A percentile compares a stretch with the other conserved stretches of the same genome.
phyloP scores from a whole-genome alignment of 129 eudicot genomes.

The Helichrysum umbraculigerum region DNA sequence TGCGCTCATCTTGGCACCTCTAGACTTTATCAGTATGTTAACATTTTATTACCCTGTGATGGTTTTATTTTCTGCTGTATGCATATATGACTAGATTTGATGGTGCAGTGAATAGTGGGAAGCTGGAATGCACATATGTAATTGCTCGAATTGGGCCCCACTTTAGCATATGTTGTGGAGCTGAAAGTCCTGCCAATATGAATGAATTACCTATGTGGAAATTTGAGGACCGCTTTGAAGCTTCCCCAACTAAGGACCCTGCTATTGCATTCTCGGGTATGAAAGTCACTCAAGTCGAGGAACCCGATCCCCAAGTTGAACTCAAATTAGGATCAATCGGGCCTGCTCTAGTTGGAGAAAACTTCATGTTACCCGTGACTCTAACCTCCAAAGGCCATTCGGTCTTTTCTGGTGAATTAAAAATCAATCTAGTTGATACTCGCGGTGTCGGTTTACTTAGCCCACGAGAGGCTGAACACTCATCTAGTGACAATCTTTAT shows the following conservation, averaged over 20 bases:
- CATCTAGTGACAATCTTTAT: conserved; percentile 64
- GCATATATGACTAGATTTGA: not conserved
- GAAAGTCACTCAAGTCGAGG: conserved; percentile 93
- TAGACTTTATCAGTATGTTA: not conserved
- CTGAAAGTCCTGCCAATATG: conserved; percentile 98
- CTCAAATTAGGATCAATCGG: conserved; percentile 63
- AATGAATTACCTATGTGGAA: conserved; percentile 93
- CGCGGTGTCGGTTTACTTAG: conserved; percentile 91
- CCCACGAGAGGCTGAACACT: conserved; percentile 69
- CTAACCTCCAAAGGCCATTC: conserved; percentile 79
- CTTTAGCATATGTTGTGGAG: conserved; percentile 92
- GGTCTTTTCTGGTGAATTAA: conserved; percentile 79
- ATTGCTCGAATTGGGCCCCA: conserved; percentile 80
- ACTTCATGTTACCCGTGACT: conserved; percentile 74
- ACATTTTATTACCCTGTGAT: not conserved
- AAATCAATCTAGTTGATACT: conserved; percentile 90
- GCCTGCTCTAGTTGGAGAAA: conserved; percentile 93
- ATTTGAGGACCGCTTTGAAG: conserved; percentile 83
- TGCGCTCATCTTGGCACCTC: not conserved
- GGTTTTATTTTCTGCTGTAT: not conserved
- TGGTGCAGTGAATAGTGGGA: conserved; percentile 90
- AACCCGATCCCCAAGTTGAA: conserved; percentile 92
- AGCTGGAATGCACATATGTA: conserved; percentile 90
- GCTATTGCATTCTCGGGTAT: conserved; percentile 85
- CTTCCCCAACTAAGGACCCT: conserved; percentile 88